Conservation (phyloP, 2,329 filamentous ascomycete genomes). For the Pseudogymnoascus sp. region DNA sequence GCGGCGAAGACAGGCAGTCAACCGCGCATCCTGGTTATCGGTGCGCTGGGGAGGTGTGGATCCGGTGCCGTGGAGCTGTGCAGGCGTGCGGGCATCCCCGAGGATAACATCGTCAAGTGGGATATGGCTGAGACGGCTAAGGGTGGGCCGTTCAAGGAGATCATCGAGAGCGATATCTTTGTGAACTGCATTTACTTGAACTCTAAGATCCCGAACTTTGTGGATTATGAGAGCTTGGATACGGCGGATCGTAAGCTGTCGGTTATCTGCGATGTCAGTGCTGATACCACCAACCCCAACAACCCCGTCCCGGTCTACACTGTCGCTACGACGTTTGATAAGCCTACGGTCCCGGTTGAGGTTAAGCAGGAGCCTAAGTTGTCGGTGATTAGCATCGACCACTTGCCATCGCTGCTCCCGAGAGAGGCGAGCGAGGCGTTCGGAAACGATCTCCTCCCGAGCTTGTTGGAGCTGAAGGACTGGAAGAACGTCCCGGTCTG, state of each 20-base stretch:
- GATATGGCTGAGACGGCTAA: conserved; percentile 70
- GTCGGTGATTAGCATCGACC: conserved; percentile 80
- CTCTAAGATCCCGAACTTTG: conserved; percentile 70
- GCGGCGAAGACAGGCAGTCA: conserved; percentile 56
- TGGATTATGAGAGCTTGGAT: conserved; percentile 61
- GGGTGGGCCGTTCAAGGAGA: conserved; percentile 68
- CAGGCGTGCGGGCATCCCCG: conserved; percentile 61
- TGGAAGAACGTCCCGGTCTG: conserved; percentile 68
- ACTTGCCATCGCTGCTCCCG: conserved; percentile 73
- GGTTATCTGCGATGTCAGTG: conserved; percentile 72
- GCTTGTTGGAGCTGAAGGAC: conserved; percentile 68
- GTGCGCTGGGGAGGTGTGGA: conserved; percentile 75
- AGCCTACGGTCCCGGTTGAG: conserved; percentile 73
- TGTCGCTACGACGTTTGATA: conserved; percentile 76
- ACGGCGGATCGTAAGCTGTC: conserved; percentile 61
- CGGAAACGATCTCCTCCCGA: conserved; percentile 67
- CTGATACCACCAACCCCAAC: conserved; percentile 65
- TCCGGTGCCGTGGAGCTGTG: conserved; percentile 76
- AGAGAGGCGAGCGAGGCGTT: conserved; percentile 84
- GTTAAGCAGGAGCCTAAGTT: conserved; percentile 48
- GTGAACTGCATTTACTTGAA: conserved; percentile 87
- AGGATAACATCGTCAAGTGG: conserved; percentile 57
- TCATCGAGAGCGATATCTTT: conserved; percentile 66
- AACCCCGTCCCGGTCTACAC: conserved; percentile 68
- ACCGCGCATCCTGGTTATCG: conserved; percentile 76